Evolutionary conservation across 2,329 filamentous ascomycete genomes (phyloP), one percentile per base, ranked within the genome.

Genomic region (Elsinoe batatas): DNA sequence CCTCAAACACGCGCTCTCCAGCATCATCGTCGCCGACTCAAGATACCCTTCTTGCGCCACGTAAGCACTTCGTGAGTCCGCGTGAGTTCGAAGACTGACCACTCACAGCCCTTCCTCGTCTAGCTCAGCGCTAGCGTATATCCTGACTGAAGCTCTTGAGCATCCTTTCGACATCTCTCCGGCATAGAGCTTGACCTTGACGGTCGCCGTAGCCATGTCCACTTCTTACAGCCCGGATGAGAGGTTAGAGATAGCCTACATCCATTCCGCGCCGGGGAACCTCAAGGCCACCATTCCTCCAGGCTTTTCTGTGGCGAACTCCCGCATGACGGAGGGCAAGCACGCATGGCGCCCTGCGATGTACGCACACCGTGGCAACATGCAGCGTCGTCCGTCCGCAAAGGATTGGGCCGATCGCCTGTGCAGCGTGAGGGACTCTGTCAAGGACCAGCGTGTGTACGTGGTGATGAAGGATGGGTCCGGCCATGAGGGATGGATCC

Each of bases 401-500:
- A 15, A 33, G 17, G 47, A 36, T 15, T 51, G 47, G 47, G 15
- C 15, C n/a, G 12, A 26, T 15, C 3, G 30, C 3, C 13, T 8
- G 6, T 38, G 26, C 26, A 51, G 32, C 13, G 35, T 26, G 3
- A 33, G 26, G 5, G 47, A 51, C 33, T 18, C 32, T 1, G 11
- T 35, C 35, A 38, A 32, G 15, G 18, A 36, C n/a, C 15, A 26
- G n/a, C 30, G 47, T 10, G 18, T 51, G 7, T 51, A 51, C 33
- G 47, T 51, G 10, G 26, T 32, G 2, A 36, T 51, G 32, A 2
- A 13, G 47, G 47, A 51, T 17, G 47, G 47, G 8, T 15, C 26
- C 13, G 47, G 47, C n/a, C 40, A 22, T 15, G 53, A 44, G 13
- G 53, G 53, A 7, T 55, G 53, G 53, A 37, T 55, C 3, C 40